Base-by-base conservation (phyloP, 768 basidiomycete genomes). In the Plicaturopsis crispa region DNA sequence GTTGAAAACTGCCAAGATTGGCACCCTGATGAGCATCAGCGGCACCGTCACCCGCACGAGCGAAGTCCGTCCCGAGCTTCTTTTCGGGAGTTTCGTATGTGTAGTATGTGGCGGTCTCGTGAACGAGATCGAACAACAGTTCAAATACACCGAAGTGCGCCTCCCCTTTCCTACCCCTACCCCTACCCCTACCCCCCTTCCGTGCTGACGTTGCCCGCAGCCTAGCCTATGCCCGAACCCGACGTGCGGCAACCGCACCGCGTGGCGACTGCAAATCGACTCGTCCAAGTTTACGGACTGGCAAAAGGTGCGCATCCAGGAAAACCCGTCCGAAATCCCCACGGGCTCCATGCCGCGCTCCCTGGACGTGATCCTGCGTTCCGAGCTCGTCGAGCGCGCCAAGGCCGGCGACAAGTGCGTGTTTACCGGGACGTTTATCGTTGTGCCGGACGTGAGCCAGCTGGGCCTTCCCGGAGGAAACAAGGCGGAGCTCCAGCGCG, bases 381-480 rank as follows among this genome's bases (percentile, higher is more conserved):
- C 84, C 3, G 96, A 98, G 53, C 76, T 98, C 48, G 96, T 99
- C 24, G 96, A 99, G 59, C 80, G 90, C n/a, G 94, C 94, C 10
- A 99, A 99, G 57, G 96, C 96, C 2, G 96, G 96, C 50, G 96
- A 99, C 61, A 97, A 96, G 60, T 96, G 91, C 56, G 85, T 94
- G 35, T 98, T 99, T 57, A 96, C 90, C 4, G 96, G 96, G 14
- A 87, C 90, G 0, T 98, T 99, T 63, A 93, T 98, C 50, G 94
- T 98, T 38, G 93, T 99, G 1, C 96, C 96, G 4, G 96, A 99
- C 62, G 94, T 98, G 35, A 86, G 91, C 46, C 93, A 96, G 57
- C 75, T 99, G 14, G 91, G 93, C 3, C 61, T 98, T 12, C 93
- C 93, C 1, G 96, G 96, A 12, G 93, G 96, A 19, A 94, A 91